Conservation (phyloP, 2,329 filamentous ascomycete genomes). For the Epichloe uncinata region DNA sequence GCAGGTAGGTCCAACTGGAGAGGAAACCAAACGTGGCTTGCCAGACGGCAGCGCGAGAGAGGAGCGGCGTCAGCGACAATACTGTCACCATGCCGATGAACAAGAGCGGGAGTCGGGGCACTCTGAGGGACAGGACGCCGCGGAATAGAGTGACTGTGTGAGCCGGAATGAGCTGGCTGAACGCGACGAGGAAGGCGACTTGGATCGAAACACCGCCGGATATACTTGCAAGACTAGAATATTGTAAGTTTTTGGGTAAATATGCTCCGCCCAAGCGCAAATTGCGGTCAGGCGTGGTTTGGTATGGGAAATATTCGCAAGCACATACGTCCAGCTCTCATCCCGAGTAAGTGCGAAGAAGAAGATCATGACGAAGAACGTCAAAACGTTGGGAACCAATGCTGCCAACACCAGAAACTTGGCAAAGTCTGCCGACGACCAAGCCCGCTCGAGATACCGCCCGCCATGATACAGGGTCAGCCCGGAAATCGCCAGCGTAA, state of each 20-base stretch:
- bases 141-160: slow-evolving; percentile 93
- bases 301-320: not conserved
- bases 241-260: too few species aligned
- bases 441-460: slow-evolving; percentile 88
- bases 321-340: slow-evolving; percentile 52
- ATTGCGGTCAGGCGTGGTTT: too few species aligned
- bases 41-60: slow-evolving; percentile 62
- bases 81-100: slow-evolving; percentile 62
- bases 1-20: slow-evolving; percentile 86
- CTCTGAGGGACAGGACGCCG: slow-evolving; percentile 76
- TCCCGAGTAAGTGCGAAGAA: slow-evolving; percentile 58
- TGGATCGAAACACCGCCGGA: slow-evolving; percentile 82
- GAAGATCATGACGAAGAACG: slow-evolving; percentile 60
- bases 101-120: slow-evolving; percentile 58
- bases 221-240: slow-evolving; percentile 58
- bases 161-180: slow-evolving; percentile 93
- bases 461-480: slow-evolving; percentile 82
- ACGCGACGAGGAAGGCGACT: slow-evolving; percentile 87
- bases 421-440: slow-evolving; percentile 82
- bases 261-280: too few species aligned
- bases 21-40: slow-evolving; percentile 72
- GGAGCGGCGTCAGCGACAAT: slow-evolving; percentile 41
- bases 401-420: slow-evolving; percentile 74
- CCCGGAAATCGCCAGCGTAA: slow-evolving; percentile 66
- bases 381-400: slow-evolving; percentile 69